Evolutionary conservation across 768 basidiomycete species (phyloP), one percentile per base, ranked within the genome.

Genomic region (Pholiota microspora): DNA sequence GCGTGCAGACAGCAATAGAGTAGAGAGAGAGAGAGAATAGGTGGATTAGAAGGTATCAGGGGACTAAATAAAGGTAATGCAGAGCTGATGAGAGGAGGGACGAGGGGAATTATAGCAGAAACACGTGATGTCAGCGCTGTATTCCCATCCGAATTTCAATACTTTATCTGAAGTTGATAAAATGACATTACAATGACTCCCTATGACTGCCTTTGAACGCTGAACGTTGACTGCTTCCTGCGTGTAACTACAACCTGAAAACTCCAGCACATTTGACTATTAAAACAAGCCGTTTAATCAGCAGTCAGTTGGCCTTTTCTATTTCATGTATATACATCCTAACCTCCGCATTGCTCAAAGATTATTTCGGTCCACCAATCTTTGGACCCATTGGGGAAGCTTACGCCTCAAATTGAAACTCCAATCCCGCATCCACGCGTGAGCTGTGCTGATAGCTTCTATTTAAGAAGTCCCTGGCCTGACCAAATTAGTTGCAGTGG

Each of bases 321-420:
- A 9, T 42, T 42, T 42, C 18, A 21, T 42, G 2, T 9, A 23
- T 42, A 21, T 21, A 18, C 21, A 42, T 18, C 16, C 40, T 16
- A 24, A 42, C 1, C 23, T 13, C 49, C 36, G n/a, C n/a, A n/a
- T n/a, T n/a, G n/a, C n/a, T n/a, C n/a, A n/a, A n/a, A n/a, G n/a
- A n/a, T n/a, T n/a, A n/a, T n/a, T n/a, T n/a, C n/a, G n/a, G n/a
- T n/a, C n/a, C n/a, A n/a, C n/a, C n/a, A n/a, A 49, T 32, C 53
- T 54, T 48, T 48, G 57, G 57, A 45, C 52, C 46, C 24, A 48
- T 21, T 44, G 47, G 42, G 53, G 7, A 53, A 57, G 56, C 50
- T 21, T 57, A 53, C 25, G 25, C 47, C n/a, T n/a, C n/a, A n/a
- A n/a, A 31, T 54, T 53, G 57, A 54, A 58, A 50, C 52, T 44